A percentile compares a stretch with the other conserved stretches of the same genome.
These are phyloP conservation scores for Flaveria sonorensis DNA, from an alignment of 129 eudicot species.

Conservation along the genomic window DNA sequence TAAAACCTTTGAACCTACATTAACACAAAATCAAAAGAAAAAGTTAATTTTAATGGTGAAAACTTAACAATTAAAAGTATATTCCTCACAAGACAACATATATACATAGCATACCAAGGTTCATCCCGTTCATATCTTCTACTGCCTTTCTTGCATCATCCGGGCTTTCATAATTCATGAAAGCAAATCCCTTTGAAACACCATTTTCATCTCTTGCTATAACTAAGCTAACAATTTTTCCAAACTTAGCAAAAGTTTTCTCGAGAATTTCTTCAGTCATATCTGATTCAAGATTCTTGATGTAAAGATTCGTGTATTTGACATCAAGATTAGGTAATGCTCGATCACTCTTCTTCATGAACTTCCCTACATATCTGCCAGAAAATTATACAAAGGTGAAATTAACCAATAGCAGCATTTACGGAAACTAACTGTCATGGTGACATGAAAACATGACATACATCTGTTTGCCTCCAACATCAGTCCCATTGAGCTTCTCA, in stretches of 20 bases:
- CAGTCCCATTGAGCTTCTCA: constrained; percentile 69
- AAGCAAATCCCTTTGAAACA: constrained; percentile 84
- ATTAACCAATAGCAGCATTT: not conserved
- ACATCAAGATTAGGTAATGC: constrained; percentile 41
- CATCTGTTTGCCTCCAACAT: constrained; percentile 77
- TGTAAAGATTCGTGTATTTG: constrained; percentile 69
- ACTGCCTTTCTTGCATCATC: constrained; percentile 68
- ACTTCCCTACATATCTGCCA: constrained; percentile 67
- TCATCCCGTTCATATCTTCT: constrained; percentile 68
- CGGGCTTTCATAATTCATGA: constrained; percentile 77
- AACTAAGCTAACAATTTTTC: constrained; percentile 70
- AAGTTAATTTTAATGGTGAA: not conserved
- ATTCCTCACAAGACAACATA: constrained; percentile 11
- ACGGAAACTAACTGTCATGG: not conserved
- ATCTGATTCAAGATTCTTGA: constrained; percentile 73
- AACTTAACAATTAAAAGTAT: not conserved
- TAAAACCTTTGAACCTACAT: constrained; percentile 64
- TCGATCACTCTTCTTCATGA: constrained; percentile 73
- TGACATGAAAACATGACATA: constrained; percentile 34
- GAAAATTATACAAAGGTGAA: not conserved
- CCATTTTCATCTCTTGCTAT: constrained; percentile 70
- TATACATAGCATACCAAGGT: constrained; percentile 49
- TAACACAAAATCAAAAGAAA: constrained; percentile 12
- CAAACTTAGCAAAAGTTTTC: constrained; percentile 65
- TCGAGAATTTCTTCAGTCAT: constrained; percentile 60